These are phyloP conservation scores for Calonectria ilicicola DNA, from an alignment of 2,329 filamentous ascomycete species.

Conservation along the genomic window DNA sequence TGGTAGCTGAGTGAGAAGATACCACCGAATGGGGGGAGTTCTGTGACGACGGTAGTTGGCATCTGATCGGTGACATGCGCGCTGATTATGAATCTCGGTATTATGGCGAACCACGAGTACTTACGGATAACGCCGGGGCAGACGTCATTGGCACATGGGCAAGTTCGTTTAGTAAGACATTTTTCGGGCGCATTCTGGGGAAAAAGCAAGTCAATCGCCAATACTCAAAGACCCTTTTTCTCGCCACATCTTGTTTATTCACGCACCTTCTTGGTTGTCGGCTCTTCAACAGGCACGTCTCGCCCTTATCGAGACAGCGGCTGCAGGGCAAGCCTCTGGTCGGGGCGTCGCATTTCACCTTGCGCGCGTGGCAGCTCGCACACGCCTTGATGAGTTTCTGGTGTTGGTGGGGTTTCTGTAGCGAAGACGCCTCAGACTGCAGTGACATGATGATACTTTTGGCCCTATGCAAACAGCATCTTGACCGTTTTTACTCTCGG, in stretches of 20 bases:
- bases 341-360: constrained; percentile 12
- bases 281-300: constrained; percentile 1
- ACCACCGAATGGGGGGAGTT: not conserved
- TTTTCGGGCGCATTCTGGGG: not conserved
- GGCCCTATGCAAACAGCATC: not conserved
- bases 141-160: not conserved
- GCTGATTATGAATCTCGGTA: not conserved
- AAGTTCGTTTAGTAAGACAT: not conserved
- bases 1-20: not conserved
- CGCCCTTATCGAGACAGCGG: constrained; percentile 9
- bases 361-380: constrained; percentile 12
- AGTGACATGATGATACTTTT: not conserved
- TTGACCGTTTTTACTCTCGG: too few species aligned
- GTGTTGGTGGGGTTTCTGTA: not conserved
- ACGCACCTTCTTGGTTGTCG: constrained; percentile 13
- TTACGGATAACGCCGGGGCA: not conserved
- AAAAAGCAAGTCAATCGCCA: not conserved
- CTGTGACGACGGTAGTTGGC: not conserved
- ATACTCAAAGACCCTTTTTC: not conserved
- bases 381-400: constrained; percentile 10
- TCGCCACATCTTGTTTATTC: not conserved
- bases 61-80: not conserved
- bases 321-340: constrained; percentile 11
- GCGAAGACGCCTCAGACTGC: not conserved
- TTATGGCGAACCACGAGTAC: not conserved